Evolutionary conservation across 75 land plant species (phyloP).

Genomic region (Ceratopteris richardii): DNA sequence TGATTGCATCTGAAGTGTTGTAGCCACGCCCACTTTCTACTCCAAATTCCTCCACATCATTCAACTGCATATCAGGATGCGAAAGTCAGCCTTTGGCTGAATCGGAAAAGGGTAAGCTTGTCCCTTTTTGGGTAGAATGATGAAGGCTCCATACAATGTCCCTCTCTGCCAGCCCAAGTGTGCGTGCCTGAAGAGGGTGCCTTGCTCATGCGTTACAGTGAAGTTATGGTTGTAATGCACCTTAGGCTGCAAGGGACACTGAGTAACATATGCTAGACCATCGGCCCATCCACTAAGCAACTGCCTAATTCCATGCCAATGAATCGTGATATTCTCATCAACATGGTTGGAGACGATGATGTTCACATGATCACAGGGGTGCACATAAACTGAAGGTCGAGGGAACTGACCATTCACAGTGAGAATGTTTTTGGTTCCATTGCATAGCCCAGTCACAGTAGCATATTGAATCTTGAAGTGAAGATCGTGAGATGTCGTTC

Average conservation of each 20-base stretch:
- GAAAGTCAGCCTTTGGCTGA: conserved; percentile 23
- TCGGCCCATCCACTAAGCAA: conserved; percentile 36
- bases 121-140: conserved; percentile 22
- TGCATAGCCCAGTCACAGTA: background rate
- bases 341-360: conserved; percentile 20
- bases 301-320: conserved; percentile 39
- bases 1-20: conserved; percentile 31
- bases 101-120: conserved; percentile 29
- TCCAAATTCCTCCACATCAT: conserved; percentile 9
- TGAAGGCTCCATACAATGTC: conserved; percentile 41
- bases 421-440: background rate
- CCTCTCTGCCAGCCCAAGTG: conserved; percentile 46
- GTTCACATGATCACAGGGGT: conserved; percentile 11
- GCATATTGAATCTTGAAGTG: conserved; percentile 1
- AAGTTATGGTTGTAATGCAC: conserved; percentile 23
- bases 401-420: conserved; percentile 11
- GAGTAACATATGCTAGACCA: conserved; percentile 36
- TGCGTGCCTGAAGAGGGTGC: conserved; percentile 53
- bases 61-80: conserved; percentile 23
- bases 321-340: conserved; percentile 12
- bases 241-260: conserved; percentile 25
- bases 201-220: conserved; percentile 27
- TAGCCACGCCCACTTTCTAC: conserved; percentile 16
- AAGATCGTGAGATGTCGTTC: background rate
- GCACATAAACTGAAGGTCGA: conserved; percentile 4